Evolutionary conservation across 2,329 filamentous ascomycete species (phyloP).

Genomic region (Thyridium curvatum): DNA sequence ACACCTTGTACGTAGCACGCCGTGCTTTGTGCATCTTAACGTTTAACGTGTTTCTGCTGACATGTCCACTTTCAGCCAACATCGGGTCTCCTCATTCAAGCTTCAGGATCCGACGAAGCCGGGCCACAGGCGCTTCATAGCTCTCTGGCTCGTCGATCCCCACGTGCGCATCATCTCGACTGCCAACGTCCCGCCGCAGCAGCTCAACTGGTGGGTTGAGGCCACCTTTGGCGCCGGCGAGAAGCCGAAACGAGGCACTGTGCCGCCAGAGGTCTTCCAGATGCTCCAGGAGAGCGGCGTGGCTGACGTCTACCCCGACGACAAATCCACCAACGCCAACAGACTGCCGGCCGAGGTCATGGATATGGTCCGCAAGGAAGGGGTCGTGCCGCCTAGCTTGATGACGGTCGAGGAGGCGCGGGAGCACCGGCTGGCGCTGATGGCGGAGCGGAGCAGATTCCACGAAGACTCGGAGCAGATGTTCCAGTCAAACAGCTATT

Average conservation of each 20-base stretch:
- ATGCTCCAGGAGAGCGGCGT: conserved; percentile 9
- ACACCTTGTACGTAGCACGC: conserved; percentile 16
- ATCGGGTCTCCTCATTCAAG: conserved; percentile 42
- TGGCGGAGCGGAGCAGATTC: conserved; percentile 26
- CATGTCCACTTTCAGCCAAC: conserved; percentile 26
- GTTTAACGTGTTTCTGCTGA: too few species aligned
- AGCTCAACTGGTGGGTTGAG: conserved; percentile 23
- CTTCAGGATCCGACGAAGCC: conserved; percentile 41
- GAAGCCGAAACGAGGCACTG: too few species aligned
- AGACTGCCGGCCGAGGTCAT: conserved; percentile 18
- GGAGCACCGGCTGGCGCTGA: conserved; percentile 25
- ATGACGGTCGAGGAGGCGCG: conserved; percentile 26
- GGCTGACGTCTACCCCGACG: conserved; percentile 35
- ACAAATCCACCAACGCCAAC: conserved; percentile 6
- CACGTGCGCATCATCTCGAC: conserved; percentile 39
- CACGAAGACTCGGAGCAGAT: neutral
- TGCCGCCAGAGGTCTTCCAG: conserved; percentile 11
- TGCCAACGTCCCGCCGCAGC: conserved; percentile 31
- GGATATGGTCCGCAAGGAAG: conserved; percentile 11
- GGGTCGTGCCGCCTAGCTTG: conserved; percentile 9
- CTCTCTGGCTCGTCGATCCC: conserved; percentile 55
- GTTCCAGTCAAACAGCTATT: conserved; percentile 3
- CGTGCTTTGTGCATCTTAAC: too few species aligned
- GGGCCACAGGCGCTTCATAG: conserved; percentile 50
- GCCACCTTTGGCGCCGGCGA: too few species aligned